Percentiles rank a stretch among this genome's conserved stretches.
Conservation (phyloP, 148 eudicot genomes). For the Agrostemma githago region DNA sequence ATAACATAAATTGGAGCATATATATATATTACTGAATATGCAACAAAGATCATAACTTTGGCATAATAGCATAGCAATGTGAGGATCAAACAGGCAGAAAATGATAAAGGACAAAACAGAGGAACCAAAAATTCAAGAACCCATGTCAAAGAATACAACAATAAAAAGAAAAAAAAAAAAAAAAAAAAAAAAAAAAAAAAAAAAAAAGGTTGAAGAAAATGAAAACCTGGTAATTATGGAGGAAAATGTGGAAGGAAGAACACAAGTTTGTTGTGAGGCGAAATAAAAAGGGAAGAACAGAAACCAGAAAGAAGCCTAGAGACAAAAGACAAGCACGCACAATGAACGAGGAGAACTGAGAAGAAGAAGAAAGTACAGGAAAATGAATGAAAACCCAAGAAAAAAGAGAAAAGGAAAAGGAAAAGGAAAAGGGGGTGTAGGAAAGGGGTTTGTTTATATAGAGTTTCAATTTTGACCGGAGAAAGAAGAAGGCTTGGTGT, state of each 20-base stretch:
- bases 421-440: constrained; percentile 1
- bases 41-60: neutral
- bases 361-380: constrained; percentile 8
- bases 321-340: constrained; percentile 24
- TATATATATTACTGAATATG: too few relatives aligned
- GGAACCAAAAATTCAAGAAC: constrained; percentile 14
- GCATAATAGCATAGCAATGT: neutral
- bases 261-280: neutral
- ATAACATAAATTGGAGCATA: too few relatives aligned
- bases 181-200: neutral
- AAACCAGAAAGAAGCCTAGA: constrained; percentile 37
- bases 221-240: constrained; percentile 14
- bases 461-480: constrained; percentile 1
- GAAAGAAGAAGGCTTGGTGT: constrained; percentile 26
- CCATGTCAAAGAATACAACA: constrained; percentile 12
- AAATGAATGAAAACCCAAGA: constrained; percentile 8
- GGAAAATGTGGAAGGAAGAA: neutral
- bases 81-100: neutral
- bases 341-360: constrained; percentile 24
- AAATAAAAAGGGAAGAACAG: neutral
- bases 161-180: too few relatives aligned
- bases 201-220: constrained; percentile 4
- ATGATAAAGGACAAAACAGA: neutral
- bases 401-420: constrained; percentile 21
- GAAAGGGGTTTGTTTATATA: constrained; percentile 22